Evolutionary conservation across 78 protist genomes (phyloP).

Genomic region (Cavenderia fasciculata): DNA sequence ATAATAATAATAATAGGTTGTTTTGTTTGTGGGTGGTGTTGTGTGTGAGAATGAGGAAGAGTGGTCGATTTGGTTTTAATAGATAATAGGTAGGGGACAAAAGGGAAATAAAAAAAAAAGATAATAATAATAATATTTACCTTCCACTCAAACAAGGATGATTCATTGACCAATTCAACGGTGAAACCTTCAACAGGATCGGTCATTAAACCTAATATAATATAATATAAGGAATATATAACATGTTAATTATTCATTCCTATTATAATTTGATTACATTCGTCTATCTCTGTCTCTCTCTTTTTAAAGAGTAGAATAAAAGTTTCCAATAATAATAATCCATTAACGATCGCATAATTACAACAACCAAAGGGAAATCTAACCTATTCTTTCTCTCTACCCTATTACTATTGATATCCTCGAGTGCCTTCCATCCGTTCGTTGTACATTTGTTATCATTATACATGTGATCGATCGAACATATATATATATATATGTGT

Average conservation of each 20-base stretch:
- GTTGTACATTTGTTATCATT: background rate
- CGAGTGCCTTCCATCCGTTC: no score
- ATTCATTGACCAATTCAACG: slow-evolving; percentile 51
- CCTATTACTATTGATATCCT: background rate
- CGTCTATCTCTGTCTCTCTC: background rate
- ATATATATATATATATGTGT: no score
- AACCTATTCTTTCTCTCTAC: background rate
- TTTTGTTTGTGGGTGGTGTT: background rate
- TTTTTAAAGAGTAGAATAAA: background rate
- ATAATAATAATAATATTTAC: slow-evolving; percentile 40
- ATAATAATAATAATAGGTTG: no score
- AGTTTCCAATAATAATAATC: background rate
- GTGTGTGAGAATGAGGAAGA: no score
- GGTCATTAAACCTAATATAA: slow-evolving; percentile 46
- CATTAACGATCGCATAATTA: background rate
- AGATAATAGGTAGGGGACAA: no score
- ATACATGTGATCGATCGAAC: background rate
- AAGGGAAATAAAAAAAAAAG: no score
- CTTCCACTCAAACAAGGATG: slow-evolving; percentile 60
- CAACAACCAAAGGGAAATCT: background rate
- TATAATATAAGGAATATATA: no score
- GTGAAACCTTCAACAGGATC: slow-evolving; percentile 74
- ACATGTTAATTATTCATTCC: background rate
- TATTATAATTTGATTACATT: background rate
- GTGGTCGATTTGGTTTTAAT: no score